Conservation (phyloP, 2,329 filamentous ascomycete genomes). For the Penicillium sp. region DNA sequence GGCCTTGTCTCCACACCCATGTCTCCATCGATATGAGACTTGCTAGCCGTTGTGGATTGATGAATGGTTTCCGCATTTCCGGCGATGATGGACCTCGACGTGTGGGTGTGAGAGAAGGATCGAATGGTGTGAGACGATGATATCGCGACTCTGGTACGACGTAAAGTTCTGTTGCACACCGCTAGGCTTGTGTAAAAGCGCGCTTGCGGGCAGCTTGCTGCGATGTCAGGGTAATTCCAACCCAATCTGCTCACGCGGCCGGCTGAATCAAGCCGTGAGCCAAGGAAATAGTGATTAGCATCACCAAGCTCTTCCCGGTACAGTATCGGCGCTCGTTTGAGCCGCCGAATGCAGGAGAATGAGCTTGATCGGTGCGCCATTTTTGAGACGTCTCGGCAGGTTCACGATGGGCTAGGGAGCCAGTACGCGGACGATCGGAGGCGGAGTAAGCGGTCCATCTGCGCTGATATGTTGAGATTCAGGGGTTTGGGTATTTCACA, state of each 20-base stretch:
- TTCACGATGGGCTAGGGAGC: slow-evolving; percentile 1
- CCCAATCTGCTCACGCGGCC: neutral
- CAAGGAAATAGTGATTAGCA: neutral
- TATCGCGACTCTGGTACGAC: too few species aligned
- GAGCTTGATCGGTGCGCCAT: slow-evolving; percentile 11
- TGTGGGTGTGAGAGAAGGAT: neutral
- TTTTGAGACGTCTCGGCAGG: neutral
- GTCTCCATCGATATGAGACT: neutral
- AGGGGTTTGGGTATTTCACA: too few species aligned
- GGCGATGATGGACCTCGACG: neutral
- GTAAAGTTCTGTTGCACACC: too few species aligned
- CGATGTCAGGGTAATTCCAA: too few species aligned
- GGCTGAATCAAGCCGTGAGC: slow-evolving; percentile 1
- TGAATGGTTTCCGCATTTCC: too few species aligned
- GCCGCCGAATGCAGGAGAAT: slow-evolving; percentile 3
- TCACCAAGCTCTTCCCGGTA: neutral
- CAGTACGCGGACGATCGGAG: neutral
- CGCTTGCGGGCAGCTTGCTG: too few species aligned
- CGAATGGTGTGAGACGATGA: neutral
- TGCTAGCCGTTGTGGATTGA: too few species aligned
- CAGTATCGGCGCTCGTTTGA: neutral
- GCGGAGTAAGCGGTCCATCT: neutral
- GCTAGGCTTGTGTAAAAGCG: too few species aligned
- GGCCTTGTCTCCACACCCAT: neutral
- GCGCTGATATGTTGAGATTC: neutral